Base-by-base conservation (phyloP, 306 rosid genomes). In the Ochetophila trinervis region DNA sequence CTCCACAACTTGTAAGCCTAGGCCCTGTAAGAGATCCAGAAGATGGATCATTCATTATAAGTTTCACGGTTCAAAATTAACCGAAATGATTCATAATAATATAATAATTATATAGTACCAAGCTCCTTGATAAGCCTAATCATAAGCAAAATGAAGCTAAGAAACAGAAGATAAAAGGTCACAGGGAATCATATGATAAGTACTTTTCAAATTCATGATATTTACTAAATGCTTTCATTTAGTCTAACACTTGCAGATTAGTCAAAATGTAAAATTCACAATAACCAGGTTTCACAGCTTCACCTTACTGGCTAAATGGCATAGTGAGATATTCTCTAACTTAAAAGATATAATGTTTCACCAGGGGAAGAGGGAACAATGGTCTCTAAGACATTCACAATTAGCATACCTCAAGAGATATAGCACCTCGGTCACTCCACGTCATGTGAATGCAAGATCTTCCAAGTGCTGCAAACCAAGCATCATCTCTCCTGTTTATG, bases 381-480 rank as follows among this genome's bases (percentile, higher is more conserved):
- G 14, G 21, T 50, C 40, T 23, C 3, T 6, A 51, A 27, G 37
- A 49, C 21, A 14, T 34, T 18, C 20, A 19, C 23, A 50, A 55
- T 8, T 51, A 47, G 44, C 27, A 19, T 49, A 86, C 98, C 95
- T 93, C 95, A 47, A 93, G 97, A 32, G 98, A 86, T 77, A 93
- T 84, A 58, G 87, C 82, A 55, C 98, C 98, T 48, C 94, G 84
- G 60, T 81, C 89, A 67, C 77, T 84, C 96, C 97, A 93, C 45
- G 97, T 93, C 75, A 89, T 77, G 77, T 93, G 98, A 82, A 93
- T 87, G 73, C 98, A 89, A 72, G 87, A 82, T 56, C 84, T 82
- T 74, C 97, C 98, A 73, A 93, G 81, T 45, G 91, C 86, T 53
- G 91, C 86, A 80, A 93, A 93, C 98, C 97, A 93, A 69, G 87